phyloP scores from a whole-genome alignment of 257 asterid species.

The Linaria vulgaris region DNA sequence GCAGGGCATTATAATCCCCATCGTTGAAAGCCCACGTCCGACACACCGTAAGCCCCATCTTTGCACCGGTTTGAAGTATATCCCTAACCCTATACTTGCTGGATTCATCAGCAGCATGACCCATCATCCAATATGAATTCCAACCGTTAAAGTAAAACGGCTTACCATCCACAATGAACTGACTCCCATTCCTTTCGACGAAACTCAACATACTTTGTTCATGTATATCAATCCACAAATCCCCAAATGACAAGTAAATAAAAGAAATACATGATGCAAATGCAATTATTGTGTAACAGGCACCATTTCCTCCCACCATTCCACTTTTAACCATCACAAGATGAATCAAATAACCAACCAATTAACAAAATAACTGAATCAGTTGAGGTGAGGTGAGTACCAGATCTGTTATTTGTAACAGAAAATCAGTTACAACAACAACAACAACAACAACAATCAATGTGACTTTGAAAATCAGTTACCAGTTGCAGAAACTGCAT shows the following conservation, averaged over 20 bases:
- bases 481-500: slow-evolving; percentile 35
- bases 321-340: slow-evolving; percentile 43
- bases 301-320: slow-evolving; percentile 50
- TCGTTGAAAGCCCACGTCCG: slow-evolving; percentile 99
- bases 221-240: slow-evolving; percentile 51
- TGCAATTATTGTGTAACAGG: slow-evolving; percentile 54
- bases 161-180: slow-evolving; percentile 80
- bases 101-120: slow-evolving; percentile 73
- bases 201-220: slow-evolving; percentile 54
- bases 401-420: no score
- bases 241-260: slow-evolving; percentile 72
- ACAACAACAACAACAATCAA: slow-evolving; percentile 25
- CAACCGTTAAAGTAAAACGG: slow-evolving; percentile 92
- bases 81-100: slow-evolving; percentile 59
- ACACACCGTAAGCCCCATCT: slow-evolving; percentile 95
- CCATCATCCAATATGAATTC: slow-evolving; percentile 99
- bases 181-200: slow-evolving; percentile 96
- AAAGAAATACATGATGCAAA: slow-evolving; percentile 52
- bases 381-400: no score
- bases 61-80: slow-evolving; percentile 83
- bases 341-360: not conserved
- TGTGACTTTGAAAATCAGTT: slow-evolving; percentile 36
- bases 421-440: slow-evolving; percentile 35
- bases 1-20: slow-evolving; percentile 91
- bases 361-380: slow-evolving; percentile 16